Evolutionary conservation across 2,329 filamentous ascomycete genomes (phyloP), one percentile per base, ranked within the genome.

Genomic region (Pseudogymnoascus sp.): DNA sequence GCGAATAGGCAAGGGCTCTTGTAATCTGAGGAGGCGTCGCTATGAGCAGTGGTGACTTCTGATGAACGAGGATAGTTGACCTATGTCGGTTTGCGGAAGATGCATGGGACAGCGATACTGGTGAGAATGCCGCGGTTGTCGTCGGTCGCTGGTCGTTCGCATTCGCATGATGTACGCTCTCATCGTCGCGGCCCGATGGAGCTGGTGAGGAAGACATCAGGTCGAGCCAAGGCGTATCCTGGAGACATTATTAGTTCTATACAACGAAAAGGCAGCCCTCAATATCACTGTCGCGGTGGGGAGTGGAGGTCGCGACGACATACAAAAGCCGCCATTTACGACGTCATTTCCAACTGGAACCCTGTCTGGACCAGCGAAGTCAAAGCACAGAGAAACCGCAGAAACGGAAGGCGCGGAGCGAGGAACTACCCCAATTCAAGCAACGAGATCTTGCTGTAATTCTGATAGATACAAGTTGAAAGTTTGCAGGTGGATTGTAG

Each of bases 21-120:
- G 95, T 99, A 74, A 99, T 88, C 73, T 96, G 91, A 1, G 95
- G 95, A 47, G 95, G 95, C 9, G 95, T 99, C 15, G 93, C 92
- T 65, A 96, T 87, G 17, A 99, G 83, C 53, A 99, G 78, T 10
- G 95, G 95, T 15, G 91, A 96, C 78, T 97, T 99, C 75, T 96
- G 93, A 76, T 97, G 93, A 19, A 99, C 93, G 69, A 97, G 86
- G 69, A 99, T 93, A 64, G 91, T 96, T 17, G 91, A 96, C 53
- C 91, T 87, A 66, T 93, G 89, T 72, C 90, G 89, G 44, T 86
- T 86, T 38, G 86, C 83, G 10, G 84, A 82, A 33, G 83, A 79
- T 64, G 81, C 78, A 63, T 80, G 80, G 57, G 88, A 88, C 68
- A 93, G 83, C 21, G 89, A 91, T 21, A 88, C 84, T 33, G 95